Evolutionary conservation across 139 green algal species (phyloP), one percentile per base, ranked within the genome.

Genomic region (Coelastrella sp.): DNA sequence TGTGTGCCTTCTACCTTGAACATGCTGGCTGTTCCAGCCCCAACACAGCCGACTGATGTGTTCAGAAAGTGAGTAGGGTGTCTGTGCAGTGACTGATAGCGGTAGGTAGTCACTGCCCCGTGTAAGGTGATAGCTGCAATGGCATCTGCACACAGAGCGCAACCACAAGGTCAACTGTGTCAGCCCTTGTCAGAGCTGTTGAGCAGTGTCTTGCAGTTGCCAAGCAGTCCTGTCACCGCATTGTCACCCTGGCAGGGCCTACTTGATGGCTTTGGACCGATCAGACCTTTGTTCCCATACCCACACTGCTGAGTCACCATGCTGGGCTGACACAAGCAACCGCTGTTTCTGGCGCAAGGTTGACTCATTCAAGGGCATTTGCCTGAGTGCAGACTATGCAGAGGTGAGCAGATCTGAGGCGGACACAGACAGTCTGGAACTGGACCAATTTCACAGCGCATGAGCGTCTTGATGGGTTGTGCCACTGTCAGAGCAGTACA

Each of bases 311-410:
- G 82, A 87, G 82, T 56, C 82, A 22, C 63, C 82, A 0, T 87
- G 82, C 25, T 56, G 58, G 63, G 65, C 82, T 35, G 82, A 78
- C 27, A 56, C 82, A 20, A 65, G 14, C 25, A 78, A 87, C 65
- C 82, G 82, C 65, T 87, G 82, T 65, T 87, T 87, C 82, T 87
- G 82, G 82, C 58, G 82, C 65, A 87, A 63, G 27, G 65, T 87
- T 73, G 82, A 79, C 14, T 27, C 4, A 15, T 11, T 6, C 63
- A 79, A 57, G 27, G 63, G 82, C 82, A 63, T 63, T 65, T 87
- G 82, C 25, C 27, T 87, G 17, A 63, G 65, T 68, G 82, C 82
- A 25, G 82, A 87, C 27, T 87, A 66, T 87, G 82, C 82, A 20
- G 82, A 87, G 81, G 81, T 86, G 60, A 22, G 81, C 22, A 35